Evolutionary conservation across 768 basidiomycete genomes (phyloP), one percentile per base, ranked within the genome.

Genomic region (Lactarius hengduanensis): DNA sequence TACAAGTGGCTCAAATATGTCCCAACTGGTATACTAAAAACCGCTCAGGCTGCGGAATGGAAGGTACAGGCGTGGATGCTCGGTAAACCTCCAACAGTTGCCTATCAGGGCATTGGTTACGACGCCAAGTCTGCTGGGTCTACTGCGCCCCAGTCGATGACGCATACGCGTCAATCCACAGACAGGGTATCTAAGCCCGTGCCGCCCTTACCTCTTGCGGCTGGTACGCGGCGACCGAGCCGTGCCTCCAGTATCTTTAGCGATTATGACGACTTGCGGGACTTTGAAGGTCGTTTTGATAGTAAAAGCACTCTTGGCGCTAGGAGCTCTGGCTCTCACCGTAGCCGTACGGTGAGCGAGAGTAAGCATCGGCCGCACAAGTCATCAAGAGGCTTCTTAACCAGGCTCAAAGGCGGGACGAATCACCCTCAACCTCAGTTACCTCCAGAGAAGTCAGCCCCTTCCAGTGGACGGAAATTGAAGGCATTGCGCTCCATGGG

Each of bases 1-100:
- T 98, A 97, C 79, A 95, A 90, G 73, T 98, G 95, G 94, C 83
- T 99, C 61, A 96, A 95, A 77, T 98, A 95, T 74, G 91, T 99
- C 7, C 96, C 96, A 0, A 92, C 91, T 67, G 88, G 91, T 34
- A 86, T 99, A 45, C 81, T 99, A 69, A 94, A 92, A 79, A 95
- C 95, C 0, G 96, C 95, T 0, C 95, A 96, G 76, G 92, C 94
- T 4, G 96, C 96, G 0, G 96, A 99, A 74, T 98, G 95, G 95
- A 94, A 91, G 76, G 81, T 98, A 55, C 94, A 97, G 73, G 91
- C 92, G 0, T 98, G 96, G 92, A 92, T 93, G 88, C 85, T 99
- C 36, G 97, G 96, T 69, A 98, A 98, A 73, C 92, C 94, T 20
- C 96, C 95, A 11, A 87, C 89, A 1, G 81, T 94, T 50, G 82